Conservation (phyloP, 2,329 filamentous ascomycete species). For the Endoconidiophora laricicola region DNA sequence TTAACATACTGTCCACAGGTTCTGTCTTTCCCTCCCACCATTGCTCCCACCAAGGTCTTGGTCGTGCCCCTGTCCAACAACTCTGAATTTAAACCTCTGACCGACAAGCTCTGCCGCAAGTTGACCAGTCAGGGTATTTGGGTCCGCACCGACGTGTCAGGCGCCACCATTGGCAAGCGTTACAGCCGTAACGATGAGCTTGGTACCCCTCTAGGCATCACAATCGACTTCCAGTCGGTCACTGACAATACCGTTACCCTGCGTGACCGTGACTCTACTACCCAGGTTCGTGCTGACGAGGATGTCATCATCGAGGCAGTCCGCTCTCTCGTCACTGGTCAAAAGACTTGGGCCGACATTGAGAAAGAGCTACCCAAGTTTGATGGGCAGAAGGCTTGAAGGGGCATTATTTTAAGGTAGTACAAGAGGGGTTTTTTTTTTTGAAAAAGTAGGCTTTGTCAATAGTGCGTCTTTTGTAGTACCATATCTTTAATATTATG, state of each 20-base stretch:
- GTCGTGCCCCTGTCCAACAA: constrained; percentile 68
- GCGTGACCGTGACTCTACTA: constrained; percentile 67
- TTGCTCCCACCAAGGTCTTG: constrained; percentile 75
- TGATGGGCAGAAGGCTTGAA: constrained; percentile 47
- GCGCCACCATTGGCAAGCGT: constrained; percentile 73
- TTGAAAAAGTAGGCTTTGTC: background rate
- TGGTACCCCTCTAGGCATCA: constrained; percentile 75
- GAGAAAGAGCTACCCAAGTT: constrained; percentile 68
- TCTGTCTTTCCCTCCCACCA: constrained; percentile 30
- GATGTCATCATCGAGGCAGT: constrained; percentile 58
- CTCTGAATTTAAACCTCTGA: constrained; percentile 52
- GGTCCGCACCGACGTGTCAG: constrained; percentile 65
- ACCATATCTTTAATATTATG: background rate
- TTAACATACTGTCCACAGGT: constrained; percentile 18
- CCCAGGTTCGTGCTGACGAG: constrained; percentile 63
- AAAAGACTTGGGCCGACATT: constrained; percentile 50
- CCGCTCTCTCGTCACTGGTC: constrained; percentile 24
- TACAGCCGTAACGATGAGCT: constrained; percentile 82
- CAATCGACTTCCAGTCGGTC: constrained; percentile 78
- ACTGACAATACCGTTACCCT: constrained; percentile 68
- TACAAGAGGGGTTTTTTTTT: background rate
- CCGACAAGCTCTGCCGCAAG: constrained; percentile 48
- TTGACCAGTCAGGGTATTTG: constrained; percentile 57
- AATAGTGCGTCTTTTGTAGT: too few relatives aligned
- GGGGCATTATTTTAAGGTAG: background rate